Percentiles rank a stretch among this genome's conserved stretches.
These are phyloP conservation scores for Euphorbia celastroides DNA, from an alignment of 441 rosid genomes.

Conservation along the genomic window DNA sequence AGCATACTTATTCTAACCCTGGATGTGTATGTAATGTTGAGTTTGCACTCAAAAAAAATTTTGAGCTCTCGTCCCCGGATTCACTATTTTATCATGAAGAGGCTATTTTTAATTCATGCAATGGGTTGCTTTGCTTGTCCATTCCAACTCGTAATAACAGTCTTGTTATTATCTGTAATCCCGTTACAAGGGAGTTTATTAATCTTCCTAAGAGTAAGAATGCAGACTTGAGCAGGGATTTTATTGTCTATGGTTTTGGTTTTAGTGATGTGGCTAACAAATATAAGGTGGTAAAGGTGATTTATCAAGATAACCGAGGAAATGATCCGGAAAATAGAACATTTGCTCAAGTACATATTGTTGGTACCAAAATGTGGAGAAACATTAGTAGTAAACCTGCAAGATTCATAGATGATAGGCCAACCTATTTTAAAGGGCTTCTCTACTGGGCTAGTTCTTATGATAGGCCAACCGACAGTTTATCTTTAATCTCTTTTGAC, in stretches of 20 bases:
- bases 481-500: not conserved
- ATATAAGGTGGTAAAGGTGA: too few relatives aligned
- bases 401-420: too few relatives aligned
- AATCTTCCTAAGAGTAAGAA: not conserved
- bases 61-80: not conserved
- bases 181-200: not conserved
- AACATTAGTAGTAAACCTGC: too few relatives aligned
- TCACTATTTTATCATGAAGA: too few relatives aligned
- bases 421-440: not conserved
- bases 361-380: too few relatives aligned
- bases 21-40: not conserved
- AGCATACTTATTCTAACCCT: not conserved
- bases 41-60: not conserved
- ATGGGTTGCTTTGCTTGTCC: not conserved
- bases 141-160: not conserved
- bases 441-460: not conserved
- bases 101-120: not conserved
- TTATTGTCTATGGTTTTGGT: too few relatives aligned
- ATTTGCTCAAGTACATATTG: too few relatives aligned
- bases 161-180: not conserved
- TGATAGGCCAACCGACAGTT: too few relatives aligned
- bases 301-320: too few relatives aligned
- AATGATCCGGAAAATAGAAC: too few relatives aligned
- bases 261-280: too few relatives aligned
- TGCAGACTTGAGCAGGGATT: not conserved